Evolutionary conservation across 305 asterid genomes (phyloP).

Genomic region (Striga hermonthica): DNA sequence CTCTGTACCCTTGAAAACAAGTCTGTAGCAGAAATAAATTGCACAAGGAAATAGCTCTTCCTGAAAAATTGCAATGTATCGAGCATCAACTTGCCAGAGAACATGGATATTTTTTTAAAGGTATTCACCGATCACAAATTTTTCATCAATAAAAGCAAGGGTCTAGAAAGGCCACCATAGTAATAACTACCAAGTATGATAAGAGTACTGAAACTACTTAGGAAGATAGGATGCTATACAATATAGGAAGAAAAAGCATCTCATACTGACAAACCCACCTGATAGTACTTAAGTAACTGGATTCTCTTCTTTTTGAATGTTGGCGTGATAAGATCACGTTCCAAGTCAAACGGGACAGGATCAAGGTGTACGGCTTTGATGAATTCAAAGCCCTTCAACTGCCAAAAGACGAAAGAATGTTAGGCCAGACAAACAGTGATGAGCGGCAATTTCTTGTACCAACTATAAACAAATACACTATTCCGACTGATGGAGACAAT

Average conservation of each 20-base stretch:
- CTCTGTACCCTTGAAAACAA: too few relatives aligned
- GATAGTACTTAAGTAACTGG: slow-evolving; percentile 79
- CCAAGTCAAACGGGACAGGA: slow-evolving; percentile 92
- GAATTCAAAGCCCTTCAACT: slow-evolving; percentile 89
- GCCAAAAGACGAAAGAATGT: slow-evolving; percentile 29
- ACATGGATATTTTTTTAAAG: neutral
- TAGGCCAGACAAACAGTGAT: slow-evolving; percentile 18
- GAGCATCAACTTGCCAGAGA: neutral
- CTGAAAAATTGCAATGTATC: neutral
- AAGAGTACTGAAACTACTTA: neutral
- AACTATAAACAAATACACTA: too few relatives aligned
- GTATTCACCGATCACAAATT: neutral
- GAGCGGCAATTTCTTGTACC: neutral
- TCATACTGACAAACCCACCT: slow-evolving; percentile 43
- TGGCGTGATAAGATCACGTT: slow-evolving; percentile 87
- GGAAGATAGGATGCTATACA: neutral
- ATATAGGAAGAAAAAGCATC: neutral
- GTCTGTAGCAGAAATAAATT: too few relatives aligned
- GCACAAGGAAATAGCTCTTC: neutral
- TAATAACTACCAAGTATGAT: neutral
- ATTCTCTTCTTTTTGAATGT: slow-evolving; percentile 93
- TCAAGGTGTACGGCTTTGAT: slow-evolving; percentile 85
- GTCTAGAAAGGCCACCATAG: neutral
- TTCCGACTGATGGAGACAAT: neutral
- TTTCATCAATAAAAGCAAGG: neutral